Base-by-base conservation (phyloP, 2,329 filamentous ascomycete genomes). In the Catunica adiposa region DNA sequence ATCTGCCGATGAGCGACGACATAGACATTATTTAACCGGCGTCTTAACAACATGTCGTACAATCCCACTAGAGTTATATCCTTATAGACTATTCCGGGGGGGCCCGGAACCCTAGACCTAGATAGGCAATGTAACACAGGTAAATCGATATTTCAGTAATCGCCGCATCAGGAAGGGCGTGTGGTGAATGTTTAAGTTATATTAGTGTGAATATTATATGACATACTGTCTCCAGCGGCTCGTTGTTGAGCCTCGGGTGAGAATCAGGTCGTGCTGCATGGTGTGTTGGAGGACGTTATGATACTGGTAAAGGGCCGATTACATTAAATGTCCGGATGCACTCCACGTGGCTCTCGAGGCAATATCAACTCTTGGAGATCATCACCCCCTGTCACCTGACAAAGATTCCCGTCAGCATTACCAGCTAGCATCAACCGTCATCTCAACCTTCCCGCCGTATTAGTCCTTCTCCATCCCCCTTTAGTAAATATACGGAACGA, bases 401-500 rank as follows among this genome's bases (percentile, higher is more conserved):
- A 34, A 34, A 34, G 29, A 34, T 34, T 34, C 29, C 11, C 11
- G 29, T 34, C 11, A 34, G 29, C 29, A 34, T 17, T 14, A 14
- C 51, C 20, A n/a, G 17, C 38, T 25, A 17, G 29, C 29, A 5
- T 34, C 29, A 11, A 34, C 29, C 11, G 5, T 34, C 50, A 15
- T 42, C 52, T 54, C 14, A 22, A 22, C 51, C 51, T 11, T 25
- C 37, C 31, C 8, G n/a, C 7, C 15, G 14, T 51, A 37, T 53
- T 40, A 20, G n/a, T 34, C 22, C n/a, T 1, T 11, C 20, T 17
- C 20, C 37, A 3, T 26, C 22, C 3, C 23, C 23, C 23, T 37
- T 6, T 51, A 96, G 70, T 96, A 96, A 17, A 96, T 72, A 37
- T 85, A 85, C 4, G 90, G 90, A 42, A 96, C 70, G 62, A 97